Base-by-base conservation (phyloP, 176 grass and related monocot genomes). In the Aegilops speltoides region DNA sequence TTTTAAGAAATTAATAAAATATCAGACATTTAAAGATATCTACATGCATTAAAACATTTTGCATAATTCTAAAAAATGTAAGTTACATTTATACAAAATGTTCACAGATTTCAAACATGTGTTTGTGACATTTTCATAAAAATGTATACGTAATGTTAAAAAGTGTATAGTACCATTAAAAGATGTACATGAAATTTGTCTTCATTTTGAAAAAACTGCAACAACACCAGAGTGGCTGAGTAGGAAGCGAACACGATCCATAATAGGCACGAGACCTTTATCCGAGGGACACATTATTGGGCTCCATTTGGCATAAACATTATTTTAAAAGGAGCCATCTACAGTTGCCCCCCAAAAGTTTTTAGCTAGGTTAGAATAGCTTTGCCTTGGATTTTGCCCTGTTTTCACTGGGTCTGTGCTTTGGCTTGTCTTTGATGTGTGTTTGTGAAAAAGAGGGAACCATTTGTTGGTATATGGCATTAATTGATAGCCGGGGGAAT, bases 261-360 rank as follows among this genome's bases (percentile, higher is more conserved):
- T 91, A 84, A 89, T 94, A 69, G 90, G 88, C 62, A 9, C 6
- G 2, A 29, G 10, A 15, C 25, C 9, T 65, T 65, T 65, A 6
- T 70, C 12, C 11, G 77, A 46, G 94, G 89, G 73, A 97, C 92
- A 56, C 88, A 89, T n/a, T 92, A 17, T 92, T 84, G 90, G 90
- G 8, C 15, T 52, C 15, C 15, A 6, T 17, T 52, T 52, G 48
- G 48, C 48, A 17, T 52, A 52, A 17, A 52, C 89, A 71, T 41
- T 72, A 62, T 16, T 11, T 10, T 16, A 29, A 24, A 28, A 9
- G 10, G 6, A 19, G 0, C 15, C 48, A 52, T 52, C 15, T 2
- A 1, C 5, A 17, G 48, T 52, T 52, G 48, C 5, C 15, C 15
- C 15, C 15, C 5, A 52, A 17, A 48, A 20, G 2, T 8, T 20